Evolutionary conservation across 257 asterid species (phyloP), one percentile per base, ranked within the genome.

Genomic region (Nicotiana undulata): DNA sequence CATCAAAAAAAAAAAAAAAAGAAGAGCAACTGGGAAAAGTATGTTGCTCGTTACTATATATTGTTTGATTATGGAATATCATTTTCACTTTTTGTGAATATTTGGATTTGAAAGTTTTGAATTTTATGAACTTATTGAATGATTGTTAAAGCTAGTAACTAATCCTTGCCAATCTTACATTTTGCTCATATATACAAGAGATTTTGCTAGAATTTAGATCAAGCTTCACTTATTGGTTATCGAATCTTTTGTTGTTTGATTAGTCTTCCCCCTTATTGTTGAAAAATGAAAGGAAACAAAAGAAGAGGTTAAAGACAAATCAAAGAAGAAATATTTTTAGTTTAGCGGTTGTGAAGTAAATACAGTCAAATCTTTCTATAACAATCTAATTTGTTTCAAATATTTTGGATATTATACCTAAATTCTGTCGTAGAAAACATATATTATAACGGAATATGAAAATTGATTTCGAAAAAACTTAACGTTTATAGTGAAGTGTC

Each of bases 1-100:
- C 37, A 12, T 63, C 34, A 3, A 12, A 12, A 37, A 22, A 3
- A 13, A 22, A 63, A 28, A 12, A 37, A 22, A 3, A 13, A 22
- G 29, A 28, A 24, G 9, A 46, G 78, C 60, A 24, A 51, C 40
- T 13, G 22, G 37, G 20, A 46, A 72, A 72, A 44, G 37, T 46
- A 72, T 22, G 78, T 70, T 46, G 37, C 59, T 70, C 12, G 13
- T n/a, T 70, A 44, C 34, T 29, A 29, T 13, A 66, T 67, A 44
- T 46, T 46, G 40, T 46, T 24, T 72, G 26, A 13, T 46, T 24
- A 72, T 72, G 60, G 60, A 24, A 24, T 24, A 22, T 49, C 61
- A 13, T 7, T 70, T 74, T 74, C 61, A 49, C 49, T 61, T 49
- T 74, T 24, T 74, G 78, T 74, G 78, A 74, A 74, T 74, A 70